A percentile compares a stretch with the other conserved stretches of the same genome.
Evolutionary conservation across 768 basidiomycete species (phyloP).

Genomic region (Pleurotus djamor): DNA sequence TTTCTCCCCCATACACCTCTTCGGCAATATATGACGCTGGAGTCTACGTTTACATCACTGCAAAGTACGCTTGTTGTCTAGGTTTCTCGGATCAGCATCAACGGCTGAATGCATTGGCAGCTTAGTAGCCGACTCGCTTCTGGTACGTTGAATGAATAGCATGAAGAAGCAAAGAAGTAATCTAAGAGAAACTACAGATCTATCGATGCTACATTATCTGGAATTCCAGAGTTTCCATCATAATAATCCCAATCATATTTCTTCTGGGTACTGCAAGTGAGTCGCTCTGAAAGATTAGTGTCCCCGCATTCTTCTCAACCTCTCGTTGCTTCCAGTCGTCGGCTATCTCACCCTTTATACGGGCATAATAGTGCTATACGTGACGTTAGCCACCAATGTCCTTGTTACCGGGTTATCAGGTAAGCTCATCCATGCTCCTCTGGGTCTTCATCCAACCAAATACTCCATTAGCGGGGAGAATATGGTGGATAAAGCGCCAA

Average conservation of each 20-base stretch:
- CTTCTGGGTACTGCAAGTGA: constrained; percentile 10
- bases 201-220: constrained; percentile 18
- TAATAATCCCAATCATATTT: constrained; percentile 11
- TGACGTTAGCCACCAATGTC: neutral
- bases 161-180: neutral
- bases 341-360: neutral
- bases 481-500: neutral
- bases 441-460: neutral
- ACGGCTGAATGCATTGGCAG: neutral
- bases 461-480: neutral
- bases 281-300: neutral
- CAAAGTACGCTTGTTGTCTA: neutral
- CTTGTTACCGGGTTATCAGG: neutral
- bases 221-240: constrained; percentile 9
- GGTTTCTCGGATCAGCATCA: neutral
- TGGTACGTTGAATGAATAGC: neutral
- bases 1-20: neutral
- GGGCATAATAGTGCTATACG: neutral
- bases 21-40: neutral
- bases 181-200: constrained; percentile 8
- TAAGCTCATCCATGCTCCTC: neutral
- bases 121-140: neutral
- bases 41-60: neutral
- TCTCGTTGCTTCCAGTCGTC: too few relatives aligned
- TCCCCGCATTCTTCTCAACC: neutral